Evolutionary conservation across 495 filamentous ascomycete species (phyloP).

Genomic region (Penicillium desertorum): DNA sequence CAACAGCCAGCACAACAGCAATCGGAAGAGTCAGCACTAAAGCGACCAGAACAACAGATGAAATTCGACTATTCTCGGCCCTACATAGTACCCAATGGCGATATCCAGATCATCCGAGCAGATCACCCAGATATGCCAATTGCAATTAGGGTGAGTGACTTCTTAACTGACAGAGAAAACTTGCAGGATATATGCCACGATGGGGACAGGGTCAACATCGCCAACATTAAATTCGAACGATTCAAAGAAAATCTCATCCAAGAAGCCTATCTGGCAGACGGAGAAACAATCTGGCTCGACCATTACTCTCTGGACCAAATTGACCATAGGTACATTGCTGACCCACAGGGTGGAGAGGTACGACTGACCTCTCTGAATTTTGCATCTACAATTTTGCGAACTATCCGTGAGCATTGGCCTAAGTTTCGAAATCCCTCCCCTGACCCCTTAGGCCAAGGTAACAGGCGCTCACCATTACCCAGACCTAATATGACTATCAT

Average conservation of each 20-base stretch:
- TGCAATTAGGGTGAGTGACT: slow-evolving; percentile 11
- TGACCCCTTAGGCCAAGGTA: not conserved
- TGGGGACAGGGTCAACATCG: slow-evolving; percentile 15
- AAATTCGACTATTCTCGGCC: slow-evolving; percentile 2
- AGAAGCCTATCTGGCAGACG: not conserved
- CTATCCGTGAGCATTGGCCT: not conserved
- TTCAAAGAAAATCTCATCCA: not conserved
- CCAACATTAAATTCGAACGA: slow-evolving; percentile 1
- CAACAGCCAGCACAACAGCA: not conserved
- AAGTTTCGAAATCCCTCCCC: not conserved
- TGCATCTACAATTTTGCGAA: slow-evolving; percentile 1
- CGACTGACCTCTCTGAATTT: slow-evolving; percentile 4
- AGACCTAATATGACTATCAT: slow-evolving; percentile 15
- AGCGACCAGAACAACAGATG: too few relatives aligned
- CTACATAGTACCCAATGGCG: slow-evolving; percentile 10
- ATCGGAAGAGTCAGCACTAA: not conserved
- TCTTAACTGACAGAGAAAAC: slow-evolving; percentile 2
- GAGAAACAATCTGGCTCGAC: slow-evolving; percentile 4
- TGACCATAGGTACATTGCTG: not conserved
- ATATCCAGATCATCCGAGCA: slow-evolving; percentile 12
- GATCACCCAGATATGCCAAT: slow-evolving; percentile 3
- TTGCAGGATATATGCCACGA: not conserved
- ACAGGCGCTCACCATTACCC: not conserved
- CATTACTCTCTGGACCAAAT: not conserved
- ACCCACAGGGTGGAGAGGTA: slow-evolving; percentile 1